Evolutionary conservation across 2,329 filamentous ascomycete genomes (phyloP).

Genomic region (Pseudogymnoascus pannorum): DNA sequence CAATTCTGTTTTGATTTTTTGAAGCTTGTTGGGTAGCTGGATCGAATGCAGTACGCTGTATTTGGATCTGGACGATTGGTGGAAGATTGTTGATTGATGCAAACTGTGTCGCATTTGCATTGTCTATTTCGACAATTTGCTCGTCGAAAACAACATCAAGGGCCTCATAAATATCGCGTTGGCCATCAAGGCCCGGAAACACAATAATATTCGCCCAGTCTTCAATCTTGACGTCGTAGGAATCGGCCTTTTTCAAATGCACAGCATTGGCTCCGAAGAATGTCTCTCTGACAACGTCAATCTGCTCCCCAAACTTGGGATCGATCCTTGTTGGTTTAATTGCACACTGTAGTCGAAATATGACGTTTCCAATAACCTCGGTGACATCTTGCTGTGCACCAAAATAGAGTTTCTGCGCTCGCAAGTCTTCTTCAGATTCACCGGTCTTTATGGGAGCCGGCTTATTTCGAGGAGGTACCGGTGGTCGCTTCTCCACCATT

Average conservation of each 20-base stretch:
- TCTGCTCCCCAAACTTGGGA: constrained; percentile 62
- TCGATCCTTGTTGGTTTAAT: constrained; percentile 65
- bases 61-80: constrained; percentile 80
- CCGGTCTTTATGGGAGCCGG: constrained; percentile 25
- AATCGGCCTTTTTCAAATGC: constrained; percentile 46
- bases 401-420: constrained; percentile 29
- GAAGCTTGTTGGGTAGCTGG: constrained; percentile 48
- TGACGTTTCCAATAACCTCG: constrained; percentile 88
- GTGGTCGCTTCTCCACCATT: constrained; percentile 27
- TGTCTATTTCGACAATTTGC: constrained; percentile 62
- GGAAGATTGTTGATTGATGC: constrained; percentile 70
- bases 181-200: constrained; percentile 43
- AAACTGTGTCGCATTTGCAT: constrained; percentile 53
- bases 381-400: constrained; percentile 80
- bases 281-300: constrained; percentile 69
- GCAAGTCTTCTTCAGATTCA: constrained; percentile 23
- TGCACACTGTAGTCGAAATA: constrained; percentile 84
- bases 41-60: constrained; percentile 74
- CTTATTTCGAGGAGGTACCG: constrained; percentile 30
- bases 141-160: constrained; percentile 81
- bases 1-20: constrained; percentile 72
- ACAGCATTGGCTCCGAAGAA: constrained; percentile 57
- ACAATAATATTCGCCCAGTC: constrained; percentile 50
- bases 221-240: constrained; percentile 36
- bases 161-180: constrained; percentile 68